phyloP scores from a whole-genome alignment of 768 basidiomycete genomes.

The Kondoa subrosea region DNA sequence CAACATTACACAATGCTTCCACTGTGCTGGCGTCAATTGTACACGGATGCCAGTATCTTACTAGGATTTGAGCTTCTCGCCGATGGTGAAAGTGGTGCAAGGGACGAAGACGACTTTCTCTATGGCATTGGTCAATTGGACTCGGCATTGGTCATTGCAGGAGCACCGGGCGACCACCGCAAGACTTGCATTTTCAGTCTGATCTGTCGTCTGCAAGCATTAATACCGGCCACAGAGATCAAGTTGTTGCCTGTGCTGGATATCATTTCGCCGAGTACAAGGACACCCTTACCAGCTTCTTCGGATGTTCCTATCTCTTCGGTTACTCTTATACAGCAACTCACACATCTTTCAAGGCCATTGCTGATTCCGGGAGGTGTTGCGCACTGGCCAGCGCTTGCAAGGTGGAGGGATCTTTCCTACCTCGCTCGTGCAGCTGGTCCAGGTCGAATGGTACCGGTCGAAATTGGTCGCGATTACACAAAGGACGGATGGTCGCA shows the following conservation, averaged over 20 bases:
- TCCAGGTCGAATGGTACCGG: conserved; percentile 66
- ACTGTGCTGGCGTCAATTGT: conserved; percentile 48
- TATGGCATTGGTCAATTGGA: conserved; percentile 52
- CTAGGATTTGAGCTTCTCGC: conserved; percentile 25
- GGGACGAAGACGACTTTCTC: conserved; percentile 21
- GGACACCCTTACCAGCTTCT: conserved; percentile 26
- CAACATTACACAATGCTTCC: conserved; percentile 31
- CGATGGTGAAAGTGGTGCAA: not conserved
- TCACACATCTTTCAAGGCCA: conserved; percentile 38
- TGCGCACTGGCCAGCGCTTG: conserved; percentile 60
- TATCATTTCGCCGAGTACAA: conserved; percentile 10
- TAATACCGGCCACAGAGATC: conserved; percentile 2
- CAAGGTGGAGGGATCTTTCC: conserved; percentile 49
- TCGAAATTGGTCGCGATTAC: conserved; percentile 78
- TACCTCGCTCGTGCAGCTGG: conserved; percentile 62
- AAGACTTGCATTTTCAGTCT: conserved; percentile 47
- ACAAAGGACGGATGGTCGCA: conserved; percentile 66
- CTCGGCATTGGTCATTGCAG: conserved; percentile 64
- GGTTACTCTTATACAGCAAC: conserved; percentile 37
- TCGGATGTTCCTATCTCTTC: conserved; percentile 43
- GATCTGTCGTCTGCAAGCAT: conserved; percentile 46
- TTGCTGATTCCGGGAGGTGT: conserved; percentile 58
- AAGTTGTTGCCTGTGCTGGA: not conserved
- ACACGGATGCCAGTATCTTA: conserved; percentile 58
- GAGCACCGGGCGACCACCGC: conserved; percentile 48